Base-by-base conservation (phyloP, 1,284 basidiomycete species). In the Cutaneotrichosporon arboriforme region DNA sequence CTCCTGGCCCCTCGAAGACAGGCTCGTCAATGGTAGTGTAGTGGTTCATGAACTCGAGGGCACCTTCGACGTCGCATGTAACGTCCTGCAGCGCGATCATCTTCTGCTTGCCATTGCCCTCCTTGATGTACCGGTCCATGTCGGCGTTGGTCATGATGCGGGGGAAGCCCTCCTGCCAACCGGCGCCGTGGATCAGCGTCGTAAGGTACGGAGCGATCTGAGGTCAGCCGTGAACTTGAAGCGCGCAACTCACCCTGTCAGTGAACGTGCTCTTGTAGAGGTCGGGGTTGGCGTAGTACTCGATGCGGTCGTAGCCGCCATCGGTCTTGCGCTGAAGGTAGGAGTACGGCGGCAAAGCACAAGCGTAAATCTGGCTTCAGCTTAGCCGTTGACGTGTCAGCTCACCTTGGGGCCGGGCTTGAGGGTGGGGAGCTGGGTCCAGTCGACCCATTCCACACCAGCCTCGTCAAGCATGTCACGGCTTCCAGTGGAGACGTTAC, bases 181-280 rank as follows among this genome's bases (percentile, higher is more conserved):
- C 90, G 0, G 85, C 82, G 8, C 90, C 90, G 60, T 94, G 90
- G 46, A 94, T 78, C 52, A 93, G 80, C 4, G 90, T 80, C 0
- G 87, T 89, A 3, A 90, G 77, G 70, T 88, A 90, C 0, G 88
- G 90, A 0, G 88, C 88, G 37, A 92, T 79, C 87, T 88, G 52
- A 14, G 12, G 12, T 31, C 48, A 49, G 54, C n/a, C n/a, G n/a
- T 31, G 23, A 18, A 23, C 3, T 31, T 20, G 17, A 14, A 18
- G 42, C 10, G 23, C 34, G 9, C 8, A n/a, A 58, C 74, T 21
- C 59, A 88, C 88, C 75, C 81, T 83, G 14, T 81, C 78, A 46
- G 81, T 78, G 65, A 93, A 92, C 1, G 79, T 76, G 8, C 86
- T 88, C 10, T 72, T 71, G 71, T 87, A 92, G 5, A 76, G 66